A percentile compares a stretch with the other conserved stretches of the same genome.
Evolutionary conservation across 1,284 basidiomycete genomes (phyloP).

Genomic region (Pseudozyma sp.): DNA sequence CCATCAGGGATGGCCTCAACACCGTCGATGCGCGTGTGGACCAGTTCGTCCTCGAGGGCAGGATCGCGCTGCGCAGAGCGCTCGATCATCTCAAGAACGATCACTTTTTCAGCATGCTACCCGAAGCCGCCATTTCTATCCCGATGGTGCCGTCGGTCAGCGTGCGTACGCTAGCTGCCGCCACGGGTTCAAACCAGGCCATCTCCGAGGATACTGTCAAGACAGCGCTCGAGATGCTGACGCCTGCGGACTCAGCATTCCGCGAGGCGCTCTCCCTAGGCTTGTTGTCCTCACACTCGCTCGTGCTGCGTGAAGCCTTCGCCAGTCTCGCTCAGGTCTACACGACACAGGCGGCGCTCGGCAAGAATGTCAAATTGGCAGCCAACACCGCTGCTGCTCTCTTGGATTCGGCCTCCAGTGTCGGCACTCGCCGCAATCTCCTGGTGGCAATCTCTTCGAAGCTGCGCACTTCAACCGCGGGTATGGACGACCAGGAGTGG

Average conservation of each 20-base stretch:
- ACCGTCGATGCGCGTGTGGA: slow-evolving; percentile 32
- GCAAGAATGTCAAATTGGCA: slow-evolving; percentile 44
- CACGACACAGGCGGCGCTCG: slow-evolving; percentile 46
- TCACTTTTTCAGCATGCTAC: slow-evolving; percentile 59
- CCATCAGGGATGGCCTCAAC: slow-evolving; percentile 26
- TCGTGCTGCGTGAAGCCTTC: slow-evolving; percentile 42
- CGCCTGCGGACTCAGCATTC: slow-evolving; percentile 42
- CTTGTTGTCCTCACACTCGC: slow-evolving; percentile 36
- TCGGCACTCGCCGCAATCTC: slow-evolving; percentile 48
- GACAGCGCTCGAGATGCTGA: slow-evolving; percentile 37
- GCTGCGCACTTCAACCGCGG: slow-evolving; percentile 8
- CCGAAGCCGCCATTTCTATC: slow-evolving; percentile 59
- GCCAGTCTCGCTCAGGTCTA: slow-evolving; percentile 46
- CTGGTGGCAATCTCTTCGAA: slow-evolving; percentile 50
- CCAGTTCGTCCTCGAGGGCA: slow-evolving; percentile 43
- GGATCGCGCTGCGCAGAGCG: slow-evolving; percentile 43
- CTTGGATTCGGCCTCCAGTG: slow-evolving; percentile 43
- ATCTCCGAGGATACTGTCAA: slow-evolving; percentile 48
- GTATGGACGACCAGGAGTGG: slow-evolving; percentile 28
- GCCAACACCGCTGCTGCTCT: slow-evolving; percentile 43
- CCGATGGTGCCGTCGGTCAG: slow-evolving; percentile 53
- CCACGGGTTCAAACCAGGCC: slow-evolving; percentile 17
- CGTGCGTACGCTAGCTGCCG: slow-evolving; percentile 31
- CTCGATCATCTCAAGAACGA: slow-evolving; percentile 53
- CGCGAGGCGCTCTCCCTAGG: slow-evolving; percentile 42